These are phyloP conservation scores for Boletus tomentosulus DNA, from an alignment of 768 basidiomycete species.

Conservation along the genomic window DNA sequence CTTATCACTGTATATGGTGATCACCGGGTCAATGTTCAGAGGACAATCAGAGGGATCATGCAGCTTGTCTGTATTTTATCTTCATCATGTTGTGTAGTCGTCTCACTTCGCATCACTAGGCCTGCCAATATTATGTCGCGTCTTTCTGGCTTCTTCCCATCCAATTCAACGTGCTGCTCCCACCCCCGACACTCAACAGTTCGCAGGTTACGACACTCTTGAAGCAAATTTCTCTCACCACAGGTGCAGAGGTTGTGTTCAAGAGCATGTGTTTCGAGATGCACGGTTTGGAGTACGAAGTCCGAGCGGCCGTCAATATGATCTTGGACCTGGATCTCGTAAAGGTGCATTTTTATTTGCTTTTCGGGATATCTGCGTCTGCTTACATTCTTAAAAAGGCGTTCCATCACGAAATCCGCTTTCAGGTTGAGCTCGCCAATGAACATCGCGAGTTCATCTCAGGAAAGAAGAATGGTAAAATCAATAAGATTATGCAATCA, in stretches of 20 bases:
- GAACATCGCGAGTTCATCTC: conserved; percentile 98
- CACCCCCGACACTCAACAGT: conserved; percentile 75
- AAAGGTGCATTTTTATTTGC: conserved; percentile 50
- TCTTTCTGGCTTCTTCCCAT: conserved; percentile 95
- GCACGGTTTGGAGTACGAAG: conserved; percentile 90
- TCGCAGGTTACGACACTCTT: conserved; percentile 80
- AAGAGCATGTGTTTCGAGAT: conserved; percentile 98
- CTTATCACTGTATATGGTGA: conserved; percentile 93
- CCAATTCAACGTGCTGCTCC: conserved; percentile 88
- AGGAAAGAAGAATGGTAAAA: conserved; percentile 99
- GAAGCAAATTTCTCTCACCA: conserved; percentile 79
- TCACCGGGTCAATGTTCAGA: conserved; percentile 87
- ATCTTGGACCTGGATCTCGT: conserved; percentile 89
- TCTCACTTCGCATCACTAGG: conserved; percentile 42
- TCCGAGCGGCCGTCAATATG: conserved; percentile 78
- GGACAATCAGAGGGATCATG: conserved; percentile 93
- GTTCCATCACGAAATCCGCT: conserved; percentile 96
- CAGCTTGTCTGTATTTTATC: conserved; percentile 64
- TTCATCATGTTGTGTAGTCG: conserved; percentile 22
- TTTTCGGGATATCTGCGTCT: neutral
- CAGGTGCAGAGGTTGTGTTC: conserved; percentile 93
- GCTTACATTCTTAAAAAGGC: conserved; percentile 40
- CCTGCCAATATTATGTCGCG: conserved; percentile 94
- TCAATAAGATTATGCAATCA: conserved; percentile 99
- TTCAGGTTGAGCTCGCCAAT: conserved; percentile 96